A percentile compares a stretch with the other conserved stretches of the same genome.
Conservation (phyloP, 768 basidiomycete species). For the Grammothele lineata region DNA sequence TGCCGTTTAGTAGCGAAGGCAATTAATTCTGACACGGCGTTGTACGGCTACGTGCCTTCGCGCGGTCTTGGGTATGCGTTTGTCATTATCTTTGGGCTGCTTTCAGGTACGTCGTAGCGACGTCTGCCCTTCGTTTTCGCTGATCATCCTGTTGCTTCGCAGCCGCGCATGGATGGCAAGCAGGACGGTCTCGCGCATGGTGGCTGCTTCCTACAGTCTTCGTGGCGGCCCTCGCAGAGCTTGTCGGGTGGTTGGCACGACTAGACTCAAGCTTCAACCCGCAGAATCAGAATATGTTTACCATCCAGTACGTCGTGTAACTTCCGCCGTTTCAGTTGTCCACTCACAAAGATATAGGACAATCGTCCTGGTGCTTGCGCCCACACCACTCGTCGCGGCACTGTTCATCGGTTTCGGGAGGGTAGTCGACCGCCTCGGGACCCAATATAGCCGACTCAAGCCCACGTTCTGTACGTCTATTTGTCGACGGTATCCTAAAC, state of each 20-base stretch:
- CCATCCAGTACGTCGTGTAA: no score
- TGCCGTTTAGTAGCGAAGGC: no score
- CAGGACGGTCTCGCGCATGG: constrained; percentile 1
- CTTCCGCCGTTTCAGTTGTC: no score
- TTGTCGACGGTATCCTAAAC: no score
- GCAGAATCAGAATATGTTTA: neutral
- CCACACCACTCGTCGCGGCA: constrained; percentile 51
- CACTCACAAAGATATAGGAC: neutral
- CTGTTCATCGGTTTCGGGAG: constrained; percentile 49
- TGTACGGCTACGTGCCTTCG: constrained; percentile 2
- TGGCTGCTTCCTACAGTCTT: neutral
- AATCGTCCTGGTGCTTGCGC: constrained; percentile 17
- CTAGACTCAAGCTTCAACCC: constrained; percentile 3
- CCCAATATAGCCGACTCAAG: constrained; percentile 43
- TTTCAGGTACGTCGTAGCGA: no score
- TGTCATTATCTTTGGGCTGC: neutral
- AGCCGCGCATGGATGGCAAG: neutral
- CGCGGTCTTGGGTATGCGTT: neutral
- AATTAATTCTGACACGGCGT: no score
- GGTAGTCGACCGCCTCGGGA: constrained; percentile 40
- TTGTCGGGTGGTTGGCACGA: constrained; percentile 2
- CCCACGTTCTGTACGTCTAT: constrained; percentile 23
- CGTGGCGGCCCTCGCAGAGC: neutral
- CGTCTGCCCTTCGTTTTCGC: no score
- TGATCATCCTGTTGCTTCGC: neutral